Percentiles rank a stretch among this genome's conserved stretches.
Evolutionary conservation across 768 basidiomycete species (phyloP).

Genomic region (Boletus subparvulus): DNA sequence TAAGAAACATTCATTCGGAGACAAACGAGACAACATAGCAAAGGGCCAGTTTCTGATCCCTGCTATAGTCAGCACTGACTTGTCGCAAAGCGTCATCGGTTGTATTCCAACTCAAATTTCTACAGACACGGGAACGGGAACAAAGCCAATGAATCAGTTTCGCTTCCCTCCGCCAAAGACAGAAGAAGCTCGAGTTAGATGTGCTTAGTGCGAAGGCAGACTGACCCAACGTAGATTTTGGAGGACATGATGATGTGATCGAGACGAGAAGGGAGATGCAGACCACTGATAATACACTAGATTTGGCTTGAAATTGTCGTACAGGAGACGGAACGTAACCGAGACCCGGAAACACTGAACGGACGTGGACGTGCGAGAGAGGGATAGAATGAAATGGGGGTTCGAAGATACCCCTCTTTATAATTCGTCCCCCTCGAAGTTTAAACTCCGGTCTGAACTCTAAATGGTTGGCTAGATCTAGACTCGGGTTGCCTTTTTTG

Average conservation of each 20-base stretch:
- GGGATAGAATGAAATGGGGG: conserved; percentile 32
- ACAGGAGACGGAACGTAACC: conserved; percentile 57
- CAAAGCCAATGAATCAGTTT: conserved; percentile 55
- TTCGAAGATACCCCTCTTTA: conserved; percentile 39
- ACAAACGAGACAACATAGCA: conserved; percentile 50
- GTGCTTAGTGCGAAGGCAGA: conserved; percentile 57
- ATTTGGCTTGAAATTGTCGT: conserved; percentile 47
- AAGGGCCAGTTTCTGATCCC: conserved; percentile 21
- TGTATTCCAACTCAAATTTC: conserved; percentile 96
- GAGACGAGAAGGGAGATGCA: conserved; percentile 21
- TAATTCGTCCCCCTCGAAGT: conserved; percentile 39
- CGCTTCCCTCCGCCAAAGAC: conserved; percentile 43
- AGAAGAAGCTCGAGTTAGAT: conserved; percentile 44
- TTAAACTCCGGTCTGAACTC: conserved; percentile 51
- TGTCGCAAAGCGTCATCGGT: conserved; percentile 87
- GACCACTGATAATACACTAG: conserved; percentile 47
- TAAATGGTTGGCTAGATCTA: conserved; percentile 22
- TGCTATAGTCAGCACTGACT: conserved; percentile 66
- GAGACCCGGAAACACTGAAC: conserved; percentile 51
- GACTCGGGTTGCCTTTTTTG: conserved; percentile 23
- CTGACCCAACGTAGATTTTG: conserved; percentile 95
- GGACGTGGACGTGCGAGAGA: conserved; percentile 49
- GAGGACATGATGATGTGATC: conserved; percentile 57
- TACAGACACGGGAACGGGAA: conserved; percentile 49
- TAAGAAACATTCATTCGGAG: conserved; percentile 32